Base-by-base conservation (phyloP, 495 filamentous ascomycete species). In the Penicillium steckii region DNA sequence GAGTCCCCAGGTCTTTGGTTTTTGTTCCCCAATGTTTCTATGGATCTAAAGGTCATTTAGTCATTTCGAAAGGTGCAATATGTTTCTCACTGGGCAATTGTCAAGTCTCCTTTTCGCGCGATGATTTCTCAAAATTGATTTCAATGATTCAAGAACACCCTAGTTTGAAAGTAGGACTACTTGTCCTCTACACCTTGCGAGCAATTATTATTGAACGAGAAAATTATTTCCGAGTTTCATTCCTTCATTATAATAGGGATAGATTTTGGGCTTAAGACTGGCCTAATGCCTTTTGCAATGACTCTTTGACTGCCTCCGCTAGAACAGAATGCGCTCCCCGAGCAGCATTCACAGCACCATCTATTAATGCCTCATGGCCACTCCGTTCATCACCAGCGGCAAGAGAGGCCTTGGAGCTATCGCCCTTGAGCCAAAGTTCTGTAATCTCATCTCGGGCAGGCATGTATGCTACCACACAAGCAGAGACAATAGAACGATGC, bases 341-440 rank as follows among this genome's bases (percentile, higher is more conserved):
- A 44, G 85, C 85, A 24, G 85, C 84, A 68, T 85, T 77, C 6
- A 86, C 80, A 30, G 85, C 85, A 26, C 75, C 78, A 55, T 88
- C 84, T 24, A 85, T 70, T 52, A 89, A 66, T 22, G 71, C 67
- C 25, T 87, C 82, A 60, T 79, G 69, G 2, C 60, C 67, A 0
- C 66, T 53, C 4, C 58, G 59, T 33, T 59, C 57, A 48, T 73
- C 65, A 12, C 55, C 55, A 8, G 57, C 50, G 10, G 60, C 69
- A 42, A 67, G 48, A 7, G 65, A 55, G 15, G 62, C 70, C 48
- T 72, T 67, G 3, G 69, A 73, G 25, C 80, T 73, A 60, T 86
- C 79, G 3, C 95, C 93, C 76, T 91, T 97, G 46, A 92, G 82
- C 94, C 95, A 98, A 10, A 97, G 61, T 61, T 94, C 89, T 8